Base-by-base conservation (phyloP, 257 asterid species). In the Hygrophila difformis region DNA sequence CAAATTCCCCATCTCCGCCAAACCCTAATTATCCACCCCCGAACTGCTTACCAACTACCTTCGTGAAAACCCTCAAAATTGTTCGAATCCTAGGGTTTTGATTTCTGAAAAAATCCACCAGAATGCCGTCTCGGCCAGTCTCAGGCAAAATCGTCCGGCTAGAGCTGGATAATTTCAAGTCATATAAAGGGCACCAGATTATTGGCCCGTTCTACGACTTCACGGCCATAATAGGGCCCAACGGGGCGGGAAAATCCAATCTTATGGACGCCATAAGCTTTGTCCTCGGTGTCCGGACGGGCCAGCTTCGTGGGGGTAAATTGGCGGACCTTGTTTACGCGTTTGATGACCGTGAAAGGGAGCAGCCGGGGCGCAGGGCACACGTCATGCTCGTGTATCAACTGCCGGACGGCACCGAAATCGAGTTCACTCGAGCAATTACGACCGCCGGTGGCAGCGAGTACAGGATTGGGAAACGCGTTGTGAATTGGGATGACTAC, bases 241-340 rank as follows among this genome's bases (percentile, higher is more conserved):
- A 91, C 49, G 98, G 98, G 26, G 73, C 98, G n/a, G 98, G 98
- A 0, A 91, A 91, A 55, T 91, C 99, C 37, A 91, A 91, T 59
- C 61, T 91, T 23, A 91, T 91, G 99, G 99, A 91, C 56, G 98
- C 99, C 29, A 86, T 91, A 62, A 86, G 99, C 70, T 91, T 91
- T 62, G 96, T 91, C 9, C 94, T 91, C 12, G 99, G 99, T 21
- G 96, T 91, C 19, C 96, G 99, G 35, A 78, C 99, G 2, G 95
- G 87, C 18, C 94, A 91, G 58, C 96, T 91, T 34, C 94, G 99
- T 21, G 99, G 99, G 11, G 76, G 88, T 8, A 87, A 82, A 72
- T 48, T 86, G 57, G 76, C 73, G 35, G 96, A 91, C 73, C 79
- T 91, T 42, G 80, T 91, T 39, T 91, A 86, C 38, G 87, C 93